phyloP scores from a whole-genome alignment of 2,329 filamentous ascomycete genomes.

The Raffaelea albimanens region DNA sequence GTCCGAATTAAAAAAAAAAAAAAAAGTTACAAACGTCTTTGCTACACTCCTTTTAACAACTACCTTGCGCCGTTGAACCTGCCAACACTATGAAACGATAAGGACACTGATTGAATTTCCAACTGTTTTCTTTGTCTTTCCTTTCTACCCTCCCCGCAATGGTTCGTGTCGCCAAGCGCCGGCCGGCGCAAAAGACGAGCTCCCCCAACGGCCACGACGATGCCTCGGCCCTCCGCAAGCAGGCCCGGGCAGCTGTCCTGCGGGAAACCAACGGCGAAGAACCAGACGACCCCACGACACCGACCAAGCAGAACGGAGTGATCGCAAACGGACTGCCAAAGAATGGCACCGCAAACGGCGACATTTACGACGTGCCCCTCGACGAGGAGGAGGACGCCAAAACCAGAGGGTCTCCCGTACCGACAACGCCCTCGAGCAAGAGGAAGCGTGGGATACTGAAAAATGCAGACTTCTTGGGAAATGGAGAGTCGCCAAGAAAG shows the following conservation, averaged over 20 bases:
- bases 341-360: background rate
- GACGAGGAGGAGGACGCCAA: constrained; percentile 1
- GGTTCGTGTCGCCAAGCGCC: constrained; percentile 2
- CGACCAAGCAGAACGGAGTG: constrained; percentile 3
- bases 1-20: background rate
- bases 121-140: no score
- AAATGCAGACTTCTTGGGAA: constrained; percentile 1
- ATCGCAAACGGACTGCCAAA: no score
- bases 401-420: background rate
- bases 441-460: constrained; percentile 3
- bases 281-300: background rate
- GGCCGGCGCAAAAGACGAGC: background rate
- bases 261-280: background rate
- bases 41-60: no score
- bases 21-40: no score
- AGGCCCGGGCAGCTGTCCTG: background rate
- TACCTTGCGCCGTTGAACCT: no score
- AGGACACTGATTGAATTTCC: no score
- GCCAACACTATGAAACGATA: no score
- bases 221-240: background rate
- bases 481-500: background rate
- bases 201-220: background rate
- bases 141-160: background rate
- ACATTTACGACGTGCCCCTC: constrained; percentile 5
- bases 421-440: background rate